These are phyloP conservation scores for Camellia lanceoleosa DNA, from an alignment of 148 eudicot species.

Conservation along the genomic window DNA sequence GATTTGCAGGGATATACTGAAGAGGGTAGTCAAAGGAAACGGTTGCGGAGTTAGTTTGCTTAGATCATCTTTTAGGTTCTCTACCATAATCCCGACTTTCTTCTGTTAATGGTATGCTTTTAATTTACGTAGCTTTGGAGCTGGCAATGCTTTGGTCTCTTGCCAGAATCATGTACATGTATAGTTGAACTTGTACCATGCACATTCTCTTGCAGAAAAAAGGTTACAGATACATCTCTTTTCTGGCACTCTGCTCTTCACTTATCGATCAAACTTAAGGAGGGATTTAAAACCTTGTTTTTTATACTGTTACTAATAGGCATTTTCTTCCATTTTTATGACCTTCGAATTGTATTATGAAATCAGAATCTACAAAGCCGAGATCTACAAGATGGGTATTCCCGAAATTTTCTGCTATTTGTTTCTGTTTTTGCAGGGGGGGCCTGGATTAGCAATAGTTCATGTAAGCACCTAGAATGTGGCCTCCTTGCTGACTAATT, in stretches of 20 bases:
- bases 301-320: neutral
- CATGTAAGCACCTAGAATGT: neutral
- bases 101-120: slow-evolving; percentile 24
- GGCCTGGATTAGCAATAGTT: neutral
- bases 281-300: neutral
- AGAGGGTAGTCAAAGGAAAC: slow-evolving; percentile 46
- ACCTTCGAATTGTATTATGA: neutral
- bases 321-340: neutral
- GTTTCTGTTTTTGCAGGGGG: slow-evolving; percentile 15
- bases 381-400: neutral
- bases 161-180: slow-evolving; percentile 48
- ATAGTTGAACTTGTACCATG: slow-evolving; percentile 36
- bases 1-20: slow-evolving; percentile 43
- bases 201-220: slow-evolving; percentile 26
- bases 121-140: slow-evolving; percentile 27
- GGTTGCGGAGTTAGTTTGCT: slow-evolving; percentile 38
- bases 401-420: slow-evolving; percentile 6
- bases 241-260: slow-evolving; percentile 11
- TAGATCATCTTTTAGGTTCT: slow-evolving; percentile 27
- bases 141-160: slow-evolving; percentile 14
- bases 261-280: neutral
- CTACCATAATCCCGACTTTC: slow-evolving; percentile 40
- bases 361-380: neutral
- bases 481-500: neutral
- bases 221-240: slow-evolving; percentile 22